Evolutionary conservation across 148 eudicot species (phyloP).

Genomic region (Vaccinium macrocarpon): DNA sequence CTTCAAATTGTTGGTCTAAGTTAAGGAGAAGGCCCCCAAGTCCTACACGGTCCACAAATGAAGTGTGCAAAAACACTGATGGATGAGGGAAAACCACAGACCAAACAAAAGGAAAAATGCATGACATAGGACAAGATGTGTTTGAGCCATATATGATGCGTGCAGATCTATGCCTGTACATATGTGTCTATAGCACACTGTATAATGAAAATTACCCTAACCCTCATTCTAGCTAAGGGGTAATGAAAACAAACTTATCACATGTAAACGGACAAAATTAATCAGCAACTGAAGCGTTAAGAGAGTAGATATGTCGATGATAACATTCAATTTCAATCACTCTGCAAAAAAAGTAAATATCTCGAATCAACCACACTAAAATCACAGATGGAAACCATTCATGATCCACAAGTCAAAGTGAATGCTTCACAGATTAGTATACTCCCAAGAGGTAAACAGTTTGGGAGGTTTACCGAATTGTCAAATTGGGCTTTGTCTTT

Average conservation of each 20-base stretch:
- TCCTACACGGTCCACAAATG: not conserved
- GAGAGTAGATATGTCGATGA: not conserved
- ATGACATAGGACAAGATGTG: not conserved
- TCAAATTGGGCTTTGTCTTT: not conserved
- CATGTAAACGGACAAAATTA: not conserved
- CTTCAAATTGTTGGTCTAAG: not conserved
- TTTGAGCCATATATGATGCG: not conserved
- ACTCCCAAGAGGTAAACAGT: not conserved
- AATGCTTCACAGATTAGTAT: not conserved
- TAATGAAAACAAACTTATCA: not conserved
- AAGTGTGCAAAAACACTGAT: not conserved
- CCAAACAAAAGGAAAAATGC: not conserved
- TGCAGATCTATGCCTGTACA: not conserved
- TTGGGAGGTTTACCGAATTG: not conserved
- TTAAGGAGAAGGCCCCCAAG: not conserved
- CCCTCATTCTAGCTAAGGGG: not conserved
- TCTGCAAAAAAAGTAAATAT: not conserved
- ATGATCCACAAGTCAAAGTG: not conserved
- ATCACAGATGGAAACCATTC: not conserved
- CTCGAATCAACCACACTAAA: not conserved
- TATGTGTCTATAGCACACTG: not conserved
- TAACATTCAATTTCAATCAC: not conserved
- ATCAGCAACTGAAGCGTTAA: not conserved
- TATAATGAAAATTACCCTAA: not conserved
- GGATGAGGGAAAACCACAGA: not conserved